Base-by-base conservation (phyloP, 2,329 filamentous ascomycete genomes). In the Cladosporium sp. region DNA sequence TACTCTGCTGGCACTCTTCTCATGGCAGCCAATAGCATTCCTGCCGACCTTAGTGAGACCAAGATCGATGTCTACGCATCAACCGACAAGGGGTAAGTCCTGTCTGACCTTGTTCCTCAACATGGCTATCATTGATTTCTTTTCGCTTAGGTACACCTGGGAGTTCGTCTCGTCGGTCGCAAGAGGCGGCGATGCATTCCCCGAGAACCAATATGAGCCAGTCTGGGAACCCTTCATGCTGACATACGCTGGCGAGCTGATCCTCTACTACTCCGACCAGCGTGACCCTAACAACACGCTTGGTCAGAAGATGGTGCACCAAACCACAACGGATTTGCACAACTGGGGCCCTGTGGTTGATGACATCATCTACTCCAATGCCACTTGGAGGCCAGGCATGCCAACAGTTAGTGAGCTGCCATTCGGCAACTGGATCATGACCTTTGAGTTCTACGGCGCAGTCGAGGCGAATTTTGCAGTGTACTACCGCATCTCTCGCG, bases 211-310 rank as follows among this genome's bases (percentile, higher is more conserved):
- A 1, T 75, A 87, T 44, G 89, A 87, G 0, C 88, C 89, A 0
- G 86, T 92, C 23, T 92, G 89, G 89, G 90, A 92, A 75, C 89
- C 89, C 0, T 91, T 89, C 75, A 65, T 74, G 21, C 77, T 91
- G 50, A 82, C 83, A 74, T 83, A 88, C 74, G 78, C 89, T 65
- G 81, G 85, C 62, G 80, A 85, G 61, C 78, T 91, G 21, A 83
- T 91, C 40, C 80, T 84, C 71, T 91, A 90, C 80, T 91, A 91
- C 79, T 88, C 88, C 1, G 89, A 91, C 75, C 89, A 91, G 74
- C 84, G 89, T 40, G 88, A 88, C 68, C 82, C 87, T 68, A 79
- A 79, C 1, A 81, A 91, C 72, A 65, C 63, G 14, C 63, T 65
- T 46, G 89, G 89, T 21, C 89, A 91, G 76, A 90, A 91, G 73